Evolutionary conservation across 208 protist genomes (phyloP), one percentile per base, ranked within the genome.

Genomic region (Leishmania martiniquensis): DNA sequence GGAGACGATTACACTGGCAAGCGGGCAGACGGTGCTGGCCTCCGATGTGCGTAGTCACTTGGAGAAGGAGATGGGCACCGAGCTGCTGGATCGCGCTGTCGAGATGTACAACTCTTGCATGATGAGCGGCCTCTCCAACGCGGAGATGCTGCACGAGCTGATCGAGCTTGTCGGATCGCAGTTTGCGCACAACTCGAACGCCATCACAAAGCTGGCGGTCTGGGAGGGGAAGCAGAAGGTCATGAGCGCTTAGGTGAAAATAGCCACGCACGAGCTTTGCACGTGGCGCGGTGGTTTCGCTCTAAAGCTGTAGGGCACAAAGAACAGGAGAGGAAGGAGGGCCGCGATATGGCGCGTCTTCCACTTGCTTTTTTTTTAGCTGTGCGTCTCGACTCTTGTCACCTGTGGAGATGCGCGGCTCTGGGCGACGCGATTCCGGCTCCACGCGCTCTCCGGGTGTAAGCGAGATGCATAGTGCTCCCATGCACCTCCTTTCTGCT

Each of bases 181-280:
- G 57, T 87, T 86, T 68, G 82, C 89, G n/a, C 88, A 96, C 66
- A 76, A 95, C 77, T 85, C 89, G 15, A 96, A 97, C 83, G 90
- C 94, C 70, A 95, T 97, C 78, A 94, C 91, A 32, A 92, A 93
- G 77, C 75, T 96, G 44, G 89, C 88, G 3, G 85, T 97, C 17
- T 94, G 90, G 87, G 94, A 97, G 76, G 86, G 90, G 15, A 95
- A 94, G 78, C 86, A 95, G 84, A 90, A 88, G 49, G 73, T 82
- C 22, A 82, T 84, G 25, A 69, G 62, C 60, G 70, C 72, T 9
- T 72, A 57, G 45, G 45, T n/a, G 22, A 67, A 45, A 34, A 7
- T 7, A n/a, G 17, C 0, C 34, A 67, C 34, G 13, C 25, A 20
- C 60, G 37, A 45, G 34, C 13, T 34, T 44, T 67, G 60, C 20